Evolutionary conservation across 2,329 filamentous ascomycete genomes (phyloP).

Genomic region (Penicillium corylophilum): DNA sequence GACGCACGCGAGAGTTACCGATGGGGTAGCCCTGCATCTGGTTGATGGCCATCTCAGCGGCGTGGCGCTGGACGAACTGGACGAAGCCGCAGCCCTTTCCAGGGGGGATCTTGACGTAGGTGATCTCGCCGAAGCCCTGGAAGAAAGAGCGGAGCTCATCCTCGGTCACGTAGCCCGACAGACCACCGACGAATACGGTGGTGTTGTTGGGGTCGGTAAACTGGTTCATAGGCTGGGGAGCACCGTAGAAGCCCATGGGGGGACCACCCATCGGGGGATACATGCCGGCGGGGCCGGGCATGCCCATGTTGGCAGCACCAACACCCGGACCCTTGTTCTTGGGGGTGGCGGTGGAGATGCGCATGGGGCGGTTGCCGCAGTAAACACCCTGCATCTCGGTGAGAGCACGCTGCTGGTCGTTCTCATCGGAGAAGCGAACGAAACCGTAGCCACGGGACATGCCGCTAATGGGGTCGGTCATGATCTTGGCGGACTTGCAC

Average conservation of each 20-base stretch:
- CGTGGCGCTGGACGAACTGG: constrained; percentile 97
- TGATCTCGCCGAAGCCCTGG: constrained; percentile 99
- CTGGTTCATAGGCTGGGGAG: constrained; percentile 91
- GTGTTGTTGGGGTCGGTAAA: constrained; percentile 99
- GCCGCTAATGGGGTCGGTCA: constrained; percentile 97
- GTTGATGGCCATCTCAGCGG: constrained; percentile 99
- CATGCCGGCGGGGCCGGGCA: constrained; percentile 60
- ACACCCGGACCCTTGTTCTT: constrained; percentile 74
- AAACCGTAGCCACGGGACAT: constrained; percentile 98
- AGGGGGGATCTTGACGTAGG: constrained; percentile 98
- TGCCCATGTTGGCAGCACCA: constrained; percentile 51
- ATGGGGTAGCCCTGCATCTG: constrained; percentile 99
- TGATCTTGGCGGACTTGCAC: constrained; percentile 99
- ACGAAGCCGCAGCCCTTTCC: constrained; percentile 99
- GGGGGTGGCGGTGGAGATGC: constrained; percentile 94
- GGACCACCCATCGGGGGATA: constrained; percentile 67
- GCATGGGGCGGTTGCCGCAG: constrained; percentile 97
- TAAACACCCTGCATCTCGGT: constrained; percentile 99
- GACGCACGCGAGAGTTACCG: constrained; percentile 93
- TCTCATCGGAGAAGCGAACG: constrained; percentile 93
- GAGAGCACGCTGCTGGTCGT: constrained; percentile 91
- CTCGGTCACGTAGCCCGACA: constrained; percentile 97
- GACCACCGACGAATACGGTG: constrained; percentile 94
- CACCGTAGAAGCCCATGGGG: constrained; percentile 63
- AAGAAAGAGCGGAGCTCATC: constrained; percentile 99